Conservation (phyloP, 1,284 basidiomycete genomes). For the Apiotrichum montevideense region DNA sequence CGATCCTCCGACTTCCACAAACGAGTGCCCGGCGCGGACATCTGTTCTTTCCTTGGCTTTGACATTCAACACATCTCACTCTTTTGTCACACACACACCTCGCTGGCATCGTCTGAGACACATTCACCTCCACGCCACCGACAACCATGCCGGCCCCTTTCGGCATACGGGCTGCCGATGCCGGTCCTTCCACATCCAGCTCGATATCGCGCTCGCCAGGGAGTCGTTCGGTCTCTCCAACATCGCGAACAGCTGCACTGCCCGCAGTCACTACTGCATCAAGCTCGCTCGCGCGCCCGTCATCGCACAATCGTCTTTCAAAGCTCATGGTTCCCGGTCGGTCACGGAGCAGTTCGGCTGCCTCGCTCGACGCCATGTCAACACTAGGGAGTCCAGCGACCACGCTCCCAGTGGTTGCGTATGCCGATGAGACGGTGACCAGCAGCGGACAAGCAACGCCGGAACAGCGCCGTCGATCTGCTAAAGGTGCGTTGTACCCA, state of each 20-base stretch:
- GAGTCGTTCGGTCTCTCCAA: constrained; percentile 18
- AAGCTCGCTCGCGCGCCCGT: constrained; percentile 23
- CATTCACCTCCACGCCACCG: neutral
- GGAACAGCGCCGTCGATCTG: constrained; percentile 32
- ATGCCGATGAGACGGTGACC: constrained; percentile 22
- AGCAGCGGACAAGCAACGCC: constrained; percentile 36
- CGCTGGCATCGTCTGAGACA: constrained; percentile 9
- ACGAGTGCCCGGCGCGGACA: too few relatives aligned
- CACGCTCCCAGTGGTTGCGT: constrained; percentile 16
- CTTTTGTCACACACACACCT: neutral
- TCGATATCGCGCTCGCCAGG: neutral
- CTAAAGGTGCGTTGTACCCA: constrained; percentile 26
- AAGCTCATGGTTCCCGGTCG: constrained; percentile 37
- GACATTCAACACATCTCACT: too few relatives aligned
- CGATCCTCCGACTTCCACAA: too few relatives aligned
- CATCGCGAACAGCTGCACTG: neutral
- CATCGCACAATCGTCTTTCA: constrained; percentile 32
- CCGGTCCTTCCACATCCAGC: constrained; percentile 3
- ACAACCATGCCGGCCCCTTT: constrained; percentile 11
- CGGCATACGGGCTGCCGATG: constrained; percentile 3
- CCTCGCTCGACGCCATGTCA: constrained; percentile 20
- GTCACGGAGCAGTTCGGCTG: constrained; percentile 30
- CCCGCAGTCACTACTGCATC: neutral
- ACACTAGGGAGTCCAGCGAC: neutral
- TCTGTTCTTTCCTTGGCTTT: too few relatives aligned